Evolutionary conservation across 2,329 filamentous ascomycete species (phyloP).

Genomic region (Penicillium concentricum): DNA sequence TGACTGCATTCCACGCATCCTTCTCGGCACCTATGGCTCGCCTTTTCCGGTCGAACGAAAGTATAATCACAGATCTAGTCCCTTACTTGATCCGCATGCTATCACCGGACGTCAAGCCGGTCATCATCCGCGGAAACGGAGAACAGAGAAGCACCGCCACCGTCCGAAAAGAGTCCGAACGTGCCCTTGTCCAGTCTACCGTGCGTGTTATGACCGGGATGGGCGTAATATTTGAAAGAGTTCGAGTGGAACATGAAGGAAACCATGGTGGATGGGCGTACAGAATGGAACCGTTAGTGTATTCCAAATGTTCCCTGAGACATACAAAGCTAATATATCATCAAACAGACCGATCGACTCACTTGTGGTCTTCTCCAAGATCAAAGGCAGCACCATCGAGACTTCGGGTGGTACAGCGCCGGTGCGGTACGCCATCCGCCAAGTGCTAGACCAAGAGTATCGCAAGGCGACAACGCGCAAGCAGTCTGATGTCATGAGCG

Average conservation of each 20-base stretch:
- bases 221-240: constrained; percentile 76
- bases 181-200: constrained; percentile 73
- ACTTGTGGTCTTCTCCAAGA: constrained; percentile 63
- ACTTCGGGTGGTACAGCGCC: constrained; percentile 61
- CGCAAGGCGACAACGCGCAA: constrained; percentile 68
- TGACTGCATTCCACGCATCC: constrained; percentile 70
- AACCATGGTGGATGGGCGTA: constrained; percentile 73
- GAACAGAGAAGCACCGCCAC: constrained; percentile 69
- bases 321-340: constrained; percentile 7
- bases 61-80: constrained; percentile 76
- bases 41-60: constrained; percentile 74
- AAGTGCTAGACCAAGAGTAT: constrained; percentile 90
- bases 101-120: constrained; percentile 85
- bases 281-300: constrained; percentile 85
- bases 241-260: constrained; percentile 70
- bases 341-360: constrained; percentile 65
- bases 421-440: constrained; percentile 86
- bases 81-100: constrained; percentile 83
- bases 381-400: constrained; percentile 42
- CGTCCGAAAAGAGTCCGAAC: constrained; percentile 83
- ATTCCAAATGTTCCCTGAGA: neutral
- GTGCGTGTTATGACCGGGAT: constrained; percentile 80
- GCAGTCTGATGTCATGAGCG: constrained; percentile 58
- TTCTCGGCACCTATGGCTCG: constrained; percentile 71
- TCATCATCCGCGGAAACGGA: constrained; percentile 72